Base-by-base conservation (phyloP, 2,329 filamentous ascomycete genomes). In the Hypoxylon sp. region DNA sequence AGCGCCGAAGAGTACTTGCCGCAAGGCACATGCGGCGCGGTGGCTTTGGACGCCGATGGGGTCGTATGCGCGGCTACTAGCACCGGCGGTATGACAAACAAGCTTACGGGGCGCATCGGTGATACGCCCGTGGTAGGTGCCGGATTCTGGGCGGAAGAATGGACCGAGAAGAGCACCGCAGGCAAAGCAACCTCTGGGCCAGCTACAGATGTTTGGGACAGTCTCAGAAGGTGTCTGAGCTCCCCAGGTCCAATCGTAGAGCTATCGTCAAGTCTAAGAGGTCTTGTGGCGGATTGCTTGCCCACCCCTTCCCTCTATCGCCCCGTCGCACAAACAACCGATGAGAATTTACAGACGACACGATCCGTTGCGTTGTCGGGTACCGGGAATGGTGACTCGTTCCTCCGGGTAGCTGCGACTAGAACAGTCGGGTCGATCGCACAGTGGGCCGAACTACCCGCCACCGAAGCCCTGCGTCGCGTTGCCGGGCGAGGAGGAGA, bases 131-230 rank as follows among this genome's bases (percentile, higher is more conserved):
- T 90, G 0, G 80, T 93, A 0, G 93, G 93, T 0, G 91, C 93
- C 0, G 93, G 93, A 0, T 97, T 93, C 76, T 97, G 93, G 92
- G 92, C 93, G 0, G 93, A 96, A 74, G 87, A 93, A 69, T 97
- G 92, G 92, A 77, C 78, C 6, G 85, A 89, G 58, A 77, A 81
- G 1, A 76, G 76, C 1, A 76, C 79, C 37, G 71, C 76, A 6
- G 77, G 73, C 0, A 65, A 17, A n/a, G 15, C 6, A 6, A 17
- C 58, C 17, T 55, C 39, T 57, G 59, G 59, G 41, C 17, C 52
- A 22, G 58, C 30, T 2, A 37, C 4, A 15, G 57, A 58, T 15
- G 26, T 53, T 28, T 78, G 58, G 68, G 72, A n/a, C 26, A 57
- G 44, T 2, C 34, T 68, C 51, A 62, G 20, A 6, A 43, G 56